Percentiles rank a stretch among this genome's conserved stretches.
These are phyloP conservation scores for Malassezia nana DNA, from an alignment of 1,284 basidiomycete genomes.

Conservation along the genomic window DNA sequence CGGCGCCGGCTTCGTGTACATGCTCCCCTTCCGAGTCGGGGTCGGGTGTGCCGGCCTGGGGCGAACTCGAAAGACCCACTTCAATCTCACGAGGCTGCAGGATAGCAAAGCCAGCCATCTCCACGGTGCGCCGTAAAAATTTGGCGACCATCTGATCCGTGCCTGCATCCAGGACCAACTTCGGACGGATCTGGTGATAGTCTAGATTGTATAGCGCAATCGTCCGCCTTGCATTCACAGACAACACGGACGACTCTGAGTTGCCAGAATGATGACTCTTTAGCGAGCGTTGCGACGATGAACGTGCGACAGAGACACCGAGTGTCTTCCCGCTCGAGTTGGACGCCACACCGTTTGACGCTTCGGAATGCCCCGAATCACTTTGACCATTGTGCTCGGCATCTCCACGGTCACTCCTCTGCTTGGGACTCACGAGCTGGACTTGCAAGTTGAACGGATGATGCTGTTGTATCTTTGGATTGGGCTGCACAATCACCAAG, in stretches of 20 bases:
- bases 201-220: constrained; percentile 87
- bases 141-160: constrained; percentile 90
- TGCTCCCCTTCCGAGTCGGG: neutral
- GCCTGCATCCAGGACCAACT: constrained; percentile 78
- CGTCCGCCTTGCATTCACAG: constrained; percentile 55
- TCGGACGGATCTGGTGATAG: constrained; percentile 83
- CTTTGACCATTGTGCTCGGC: neutral
- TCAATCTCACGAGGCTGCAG: constrained; percentile 43
- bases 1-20: neutral
- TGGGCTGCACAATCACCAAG: constrained; percentile 56
- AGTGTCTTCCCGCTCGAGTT: constrained; percentile 21
- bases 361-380: neutral
- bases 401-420: neutral
- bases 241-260: neutral
- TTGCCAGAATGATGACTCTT: constrained; percentile 25
- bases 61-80: neutral
- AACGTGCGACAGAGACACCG: constrained; percentile 16
- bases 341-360: constrained; percentile 4
- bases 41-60: neutral
- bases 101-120: constrained; percentile 48
- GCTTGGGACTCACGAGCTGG: constrained; percentile 60
- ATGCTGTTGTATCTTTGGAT: constrained; percentile 68
- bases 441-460: constrained; percentile 87
- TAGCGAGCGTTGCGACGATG: constrained; percentile 18
- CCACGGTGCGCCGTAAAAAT: constrained; percentile 65